These are phyloP conservation scores for Ustulina deusta DNA, from an alignment of 2,329 filamentous ascomycete genomes.

Conservation along the genomic window DNA sequence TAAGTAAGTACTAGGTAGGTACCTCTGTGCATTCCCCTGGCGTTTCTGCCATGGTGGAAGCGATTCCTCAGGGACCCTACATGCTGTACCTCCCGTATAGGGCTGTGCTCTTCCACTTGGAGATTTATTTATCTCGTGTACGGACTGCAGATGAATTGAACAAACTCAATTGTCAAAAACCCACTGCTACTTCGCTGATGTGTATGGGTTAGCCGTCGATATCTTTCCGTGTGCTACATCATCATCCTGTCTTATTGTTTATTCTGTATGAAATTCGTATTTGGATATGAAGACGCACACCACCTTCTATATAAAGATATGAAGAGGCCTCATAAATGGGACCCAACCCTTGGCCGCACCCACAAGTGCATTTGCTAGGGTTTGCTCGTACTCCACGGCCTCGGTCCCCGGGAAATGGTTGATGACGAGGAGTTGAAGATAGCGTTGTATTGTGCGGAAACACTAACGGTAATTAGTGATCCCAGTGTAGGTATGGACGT, in stretches of 20 bases:
- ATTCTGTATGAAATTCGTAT: constrained; percentile 20
- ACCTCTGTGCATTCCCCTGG: no score
- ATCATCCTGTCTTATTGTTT: neutral
- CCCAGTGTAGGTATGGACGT: no score
- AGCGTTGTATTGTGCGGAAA: neutral
- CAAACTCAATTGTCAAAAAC: no score
- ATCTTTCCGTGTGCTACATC: neutral
- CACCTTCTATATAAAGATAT: constrained; percentile 31
- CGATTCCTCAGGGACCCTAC: no score
- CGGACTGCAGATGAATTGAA: no score
- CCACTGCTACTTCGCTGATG: no score
- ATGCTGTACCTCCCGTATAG: no score
- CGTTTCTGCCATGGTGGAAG: no score
- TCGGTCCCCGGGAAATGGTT: neutral
- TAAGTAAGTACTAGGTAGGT: constrained; percentile 22
- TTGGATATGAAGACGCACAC: constrained; percentile 25
- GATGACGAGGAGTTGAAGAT: neutral
- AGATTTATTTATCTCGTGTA: no score
- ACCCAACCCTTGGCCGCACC: constrained; percentile 19
- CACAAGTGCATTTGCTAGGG: constrained; percentile 18
- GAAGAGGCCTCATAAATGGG: constrained; percentile 32
- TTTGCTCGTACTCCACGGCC: neutral
- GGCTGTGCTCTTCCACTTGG: no score
- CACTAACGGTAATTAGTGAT: no score
- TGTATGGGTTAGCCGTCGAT: neutral